Evolutionary conservation across 148 eudicot genomes (phyloP), one percentile per base, ranked within the genome.

Genomic region (Vaccinium darrowii): DNA sequence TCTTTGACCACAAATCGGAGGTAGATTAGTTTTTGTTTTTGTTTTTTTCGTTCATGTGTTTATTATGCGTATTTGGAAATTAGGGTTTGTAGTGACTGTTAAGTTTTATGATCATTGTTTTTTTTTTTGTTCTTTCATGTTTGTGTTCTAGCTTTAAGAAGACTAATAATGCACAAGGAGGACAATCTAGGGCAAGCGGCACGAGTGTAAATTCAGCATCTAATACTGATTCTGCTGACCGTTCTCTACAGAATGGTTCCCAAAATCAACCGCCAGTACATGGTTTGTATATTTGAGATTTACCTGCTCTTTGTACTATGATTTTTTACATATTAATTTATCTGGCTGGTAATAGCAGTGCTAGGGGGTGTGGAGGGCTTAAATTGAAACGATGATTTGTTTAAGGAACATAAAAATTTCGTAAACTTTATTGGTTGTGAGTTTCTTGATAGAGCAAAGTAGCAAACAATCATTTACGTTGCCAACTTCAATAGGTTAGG

Each of bases 91-190:
- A 71, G 39, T n/a, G 83, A 49, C 47, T 58, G 10, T 75, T 74
- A 13, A 14, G 80, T 25, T 81, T 47, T 72, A 13, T 84, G 36
- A 73, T 81, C 58, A 11, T 23, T 83, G 18, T 4, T 51, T n/a
- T 39, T 23, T 78, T 65, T 81, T 86, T 78, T n/a, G 84, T 50
- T 76, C 12, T 13, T 47, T 86, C 4, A 78, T 23, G 72, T 51
- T 86, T 85, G 54, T 85, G 73, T 39, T 81, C 91, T 79, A 93
- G 97, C 75, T 88, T 83, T 81, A 94, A 88, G 92, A 95, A 91
- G 93, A 43, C 88, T 84, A 87, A 86, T 82, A 91, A 91, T 90
- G 92, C 82, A 81, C 97, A 91, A 88, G 93, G 92, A 87, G 93
- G 92, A 86, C 97, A 92, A 86, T 80, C 89, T 36, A 88, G 91